These are phyloP conservation scores for Thamnidium elegans DNA, from an alignment of 192 early-diverging fungal genomes.

Conservation along the genomic window DNA sequence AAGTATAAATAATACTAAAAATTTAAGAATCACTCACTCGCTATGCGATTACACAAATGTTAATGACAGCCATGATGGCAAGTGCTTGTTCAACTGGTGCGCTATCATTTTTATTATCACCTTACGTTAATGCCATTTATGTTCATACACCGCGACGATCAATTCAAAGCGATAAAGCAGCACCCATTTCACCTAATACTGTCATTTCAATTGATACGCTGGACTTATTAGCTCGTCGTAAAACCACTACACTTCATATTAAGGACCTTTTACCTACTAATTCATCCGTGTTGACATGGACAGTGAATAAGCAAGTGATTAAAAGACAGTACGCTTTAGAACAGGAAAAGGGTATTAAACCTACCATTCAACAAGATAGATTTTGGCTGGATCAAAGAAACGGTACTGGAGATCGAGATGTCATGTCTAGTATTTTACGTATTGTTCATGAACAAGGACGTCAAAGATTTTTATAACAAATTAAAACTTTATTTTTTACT, in stretches of 20 bases:
- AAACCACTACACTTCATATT: conserved; percentile 23
- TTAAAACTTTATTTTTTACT: too few relatives aligned
- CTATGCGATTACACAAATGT: conserved; percentile 23
- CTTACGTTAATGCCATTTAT: conserved; percentile 33
- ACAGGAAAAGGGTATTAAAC: conserved; percentile 4
- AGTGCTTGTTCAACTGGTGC: conserved; percentile 36
- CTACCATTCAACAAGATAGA: conserved; percentile 16
- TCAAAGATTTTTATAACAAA: conserved; percentile 2
- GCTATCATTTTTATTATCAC: conserved; percentile 33
- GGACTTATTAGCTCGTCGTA: conserved; percentile 25
- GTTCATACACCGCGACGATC: conserved; percentile 16
- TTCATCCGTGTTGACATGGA: conserved; percentile 29
- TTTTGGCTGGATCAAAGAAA: conserved; percentile 36
- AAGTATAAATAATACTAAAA: background rate
- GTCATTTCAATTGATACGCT: conserved; percentile 31
- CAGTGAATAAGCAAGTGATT: conserved; percentile 13
- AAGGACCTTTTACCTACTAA: conserved; percentile 17
- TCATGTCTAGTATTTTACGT: conserved; percentile 25
- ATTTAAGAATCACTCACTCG: conserved; percentile 25
- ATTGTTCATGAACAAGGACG: conserved; percentile 26
- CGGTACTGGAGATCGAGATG: conserved; percentile 23
- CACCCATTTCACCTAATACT: conserved; percentile 19
- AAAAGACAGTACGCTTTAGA: conserved; percentile 11
- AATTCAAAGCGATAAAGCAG: background rate
- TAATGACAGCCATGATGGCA: conserved; percentile 28